Percentiles rank a stretch among this genome's conserved stretches.
Conservation (phyloP, 495 filamentous ascomycete genomes). For the Penicillium diatomitis region DNA sequence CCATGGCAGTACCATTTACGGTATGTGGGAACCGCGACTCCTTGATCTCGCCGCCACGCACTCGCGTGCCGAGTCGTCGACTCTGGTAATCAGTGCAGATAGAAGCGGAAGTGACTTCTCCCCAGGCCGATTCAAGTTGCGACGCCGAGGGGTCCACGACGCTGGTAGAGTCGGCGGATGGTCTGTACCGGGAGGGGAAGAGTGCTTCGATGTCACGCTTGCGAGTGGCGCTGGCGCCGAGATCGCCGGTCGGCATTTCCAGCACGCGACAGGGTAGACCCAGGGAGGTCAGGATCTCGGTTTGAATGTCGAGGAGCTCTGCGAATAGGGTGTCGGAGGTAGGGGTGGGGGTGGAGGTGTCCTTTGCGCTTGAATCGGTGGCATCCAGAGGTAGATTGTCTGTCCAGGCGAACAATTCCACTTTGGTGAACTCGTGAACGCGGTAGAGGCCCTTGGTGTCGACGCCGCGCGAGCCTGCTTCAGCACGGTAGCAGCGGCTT, state of each 20-base stretch:
- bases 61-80: slow-evolving; percentile 65
- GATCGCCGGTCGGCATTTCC: slow-evolving; percentile 83
- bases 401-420: slow-evolving; percentile 89
- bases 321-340: slow-evolving; percentile 54
- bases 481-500: slow-evolving; percentile 85
- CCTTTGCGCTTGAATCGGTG: slow-evolving; percentile 4
- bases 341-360: neutral
- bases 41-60: slow-evolving; percentile 36
- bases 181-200: slow-evolving; percentile 68
- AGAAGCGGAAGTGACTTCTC: slow-evolving; percentile 83
- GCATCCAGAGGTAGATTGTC: slow-evolving; percentile 28
- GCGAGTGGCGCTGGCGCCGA: slow-evolving; percentile 76
- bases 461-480: slow-evolving; percentile 79
- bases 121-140: slow-evolving; percentile 70
- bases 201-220: slow-evolving; percentile 92
- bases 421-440: slow-evolving; percentile 98
- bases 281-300: slow-evolving; percentile 65
- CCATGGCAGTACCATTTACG: slow-evolving; percentile 89
- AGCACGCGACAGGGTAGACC: slow-evolving; percentile 80
- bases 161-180: neutral
- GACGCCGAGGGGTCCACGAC: slow-evolving; percentile 4
- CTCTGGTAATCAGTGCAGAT: slow-evolving; percentile 95
- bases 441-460: slow-evolving; percentile 94
- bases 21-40: slow-evolving; percentile 64
- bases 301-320: slow-evolving; percentile 79